phyloP scores from a whole-genome alignment of 2,329 filamentous ascomycete genomes.

The Xylariaceae sp. region DNA sequence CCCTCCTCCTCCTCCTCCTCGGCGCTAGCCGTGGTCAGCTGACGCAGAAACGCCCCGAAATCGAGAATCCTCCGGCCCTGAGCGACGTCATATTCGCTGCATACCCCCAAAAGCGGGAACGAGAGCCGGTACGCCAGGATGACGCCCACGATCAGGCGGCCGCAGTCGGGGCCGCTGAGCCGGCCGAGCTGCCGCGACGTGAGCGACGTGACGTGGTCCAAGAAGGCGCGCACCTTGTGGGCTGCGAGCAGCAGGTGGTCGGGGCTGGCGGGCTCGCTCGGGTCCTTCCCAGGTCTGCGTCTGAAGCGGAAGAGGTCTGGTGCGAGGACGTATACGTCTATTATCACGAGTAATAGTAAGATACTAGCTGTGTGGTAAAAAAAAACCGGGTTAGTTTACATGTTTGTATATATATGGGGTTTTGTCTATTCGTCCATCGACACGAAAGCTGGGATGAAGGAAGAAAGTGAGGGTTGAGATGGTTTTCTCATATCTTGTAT shows the following conservation, averaged over 20 bases:
- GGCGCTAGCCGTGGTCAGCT: neutral
- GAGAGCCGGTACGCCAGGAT: conserved; percentile 55
- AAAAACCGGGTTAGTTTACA: neutral
- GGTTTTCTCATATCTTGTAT: no score
- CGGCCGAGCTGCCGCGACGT: conserved; percentile 38
- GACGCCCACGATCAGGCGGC: conserved; percentile 47
- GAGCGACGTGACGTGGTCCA: conserved; percentile 41
- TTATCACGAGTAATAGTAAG: conserved; percentile 44
- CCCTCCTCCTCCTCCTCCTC: neutral
- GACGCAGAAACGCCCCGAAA: conserved; percentile 38
- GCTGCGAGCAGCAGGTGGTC: conserved; percentile 29
- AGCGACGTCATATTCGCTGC: conserved; percentile 43
- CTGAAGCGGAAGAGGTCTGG: conserved; percentile 43
- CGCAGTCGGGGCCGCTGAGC: conserved; percentile 52
- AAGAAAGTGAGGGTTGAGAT: neutral
- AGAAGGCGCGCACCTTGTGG: conserved; percentile 38
- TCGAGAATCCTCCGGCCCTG: conserved; percentile 47
- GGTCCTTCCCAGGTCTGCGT: neutral
- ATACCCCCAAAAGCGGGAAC: conserved; percentile 50
- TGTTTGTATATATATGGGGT: neutral
- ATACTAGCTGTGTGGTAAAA: conserved; percentile 38
- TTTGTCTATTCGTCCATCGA: no score
- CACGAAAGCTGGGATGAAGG: conserved; percentile 18
- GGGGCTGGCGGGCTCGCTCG: conserved; percentile 29
- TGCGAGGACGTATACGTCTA: conserved; percentile 48